phyloP scores from a whole-genome alignment of 805 yeast genomes.

The Maudiozyma barnettii region DNA sequence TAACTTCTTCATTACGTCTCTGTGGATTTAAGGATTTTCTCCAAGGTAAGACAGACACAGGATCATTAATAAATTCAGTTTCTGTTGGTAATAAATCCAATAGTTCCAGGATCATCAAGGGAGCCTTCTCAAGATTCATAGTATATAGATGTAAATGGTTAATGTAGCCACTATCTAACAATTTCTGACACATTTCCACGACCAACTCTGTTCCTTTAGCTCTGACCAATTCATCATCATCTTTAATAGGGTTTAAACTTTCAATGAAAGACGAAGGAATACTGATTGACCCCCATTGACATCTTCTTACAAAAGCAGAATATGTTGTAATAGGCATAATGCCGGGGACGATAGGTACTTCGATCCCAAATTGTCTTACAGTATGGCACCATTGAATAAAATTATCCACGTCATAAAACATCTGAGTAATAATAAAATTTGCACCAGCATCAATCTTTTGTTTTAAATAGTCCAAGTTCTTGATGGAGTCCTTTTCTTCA shows the following conservation, averaged over 20 bases:
- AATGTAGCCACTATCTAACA: conserved; percentile 61
- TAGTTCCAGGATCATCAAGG: conserved; percentile 76
- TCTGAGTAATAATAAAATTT: conserved; percentile 86
- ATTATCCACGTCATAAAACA: conserved; percentile 89
- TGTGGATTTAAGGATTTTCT: conserved; percentile 77
- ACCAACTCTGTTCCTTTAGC: conserved; percentile 75
- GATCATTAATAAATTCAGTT: conserved; percentile 27
- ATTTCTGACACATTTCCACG: conserved; percentile 68
- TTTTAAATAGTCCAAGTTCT: conserved; percentile 52
- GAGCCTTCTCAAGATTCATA: conserved; percentile 90
- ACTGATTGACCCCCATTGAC: conserved; percentile 82
- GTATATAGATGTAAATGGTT: conserved; percentile 93
- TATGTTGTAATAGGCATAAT: conserved; percentile 98
- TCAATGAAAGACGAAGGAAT: conserved; percentile 68
- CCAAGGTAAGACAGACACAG: conserved; percentile 57
- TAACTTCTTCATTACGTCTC: conserved; percentile 69
- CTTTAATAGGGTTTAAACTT: conserved; percentile 70
- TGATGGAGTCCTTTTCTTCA: conserved; percentile 52
- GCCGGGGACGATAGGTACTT: conserved; percentile 89
- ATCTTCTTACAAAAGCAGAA: conserved; percentile 85
- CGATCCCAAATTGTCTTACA: conserved; percentile 63
- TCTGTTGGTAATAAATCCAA: conserved; percentile 43
- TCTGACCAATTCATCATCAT: conserved; percentile 83
- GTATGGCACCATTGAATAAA: conserved; percentile 74
- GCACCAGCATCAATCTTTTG: conserved; percentile 94